These are phyloP conservation scores for Pyrenochaeta sp. DNA, from an alignment of 2,329 filamentous ascomycete species.

Conservation along the genomic window DNA sequence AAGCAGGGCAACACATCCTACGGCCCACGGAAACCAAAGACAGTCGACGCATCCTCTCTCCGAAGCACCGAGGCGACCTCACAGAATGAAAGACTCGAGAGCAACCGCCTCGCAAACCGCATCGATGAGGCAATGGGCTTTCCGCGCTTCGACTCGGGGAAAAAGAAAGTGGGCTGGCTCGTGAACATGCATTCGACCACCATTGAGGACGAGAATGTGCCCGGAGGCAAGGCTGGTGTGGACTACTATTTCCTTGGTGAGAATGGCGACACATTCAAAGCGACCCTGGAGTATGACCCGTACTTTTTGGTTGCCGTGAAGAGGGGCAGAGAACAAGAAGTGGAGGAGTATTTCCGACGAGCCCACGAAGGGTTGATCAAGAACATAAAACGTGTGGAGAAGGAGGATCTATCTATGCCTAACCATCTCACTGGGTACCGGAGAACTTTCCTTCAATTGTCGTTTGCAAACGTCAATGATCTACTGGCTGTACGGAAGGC, in stretches of 20 bases:
- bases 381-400: constrained; percentile 77
- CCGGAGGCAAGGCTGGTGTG: constrained; percentile 85
- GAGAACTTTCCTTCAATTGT: constrained; percentile 84
- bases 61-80: constrained; percentile 84
- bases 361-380: constrained; percentile 84
- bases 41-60: constrained; percentile 77
- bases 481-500: constrained; percentile 83
- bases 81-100: constrained; percentile 90
- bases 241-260: constrained; percentile 90
- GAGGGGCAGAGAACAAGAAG: constrained; percentile 86
- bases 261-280: constrained; percentile 90
- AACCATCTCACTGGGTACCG: constrained; percentile 94
- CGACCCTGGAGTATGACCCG: constrained; percentile 93
- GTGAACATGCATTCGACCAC: constrained; percentile 93
- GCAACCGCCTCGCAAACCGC: constrained; percentile 78
- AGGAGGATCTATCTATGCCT: constrained; percentile 93
- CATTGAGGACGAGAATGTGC: constrained; percentile 81
- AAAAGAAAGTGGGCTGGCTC: constrained; percentile 88
- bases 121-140: constrained; percentile 98
- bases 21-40: constrained; percentile 70
- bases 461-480: constrained; percentile 87
- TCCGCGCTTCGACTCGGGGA: constrained; percentile 85
- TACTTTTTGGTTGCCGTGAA: constrained; percentile 95
- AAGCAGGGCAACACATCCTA: constrained; percentile 51
- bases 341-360: constrained; percentile 90